Percentiles rank a stretch among this genome's conserved stretches.
phyloP scores from a whole-genome alignment of 2,329 filamentous ascomycete species.

The Bipolaris oryzae region DNA sequence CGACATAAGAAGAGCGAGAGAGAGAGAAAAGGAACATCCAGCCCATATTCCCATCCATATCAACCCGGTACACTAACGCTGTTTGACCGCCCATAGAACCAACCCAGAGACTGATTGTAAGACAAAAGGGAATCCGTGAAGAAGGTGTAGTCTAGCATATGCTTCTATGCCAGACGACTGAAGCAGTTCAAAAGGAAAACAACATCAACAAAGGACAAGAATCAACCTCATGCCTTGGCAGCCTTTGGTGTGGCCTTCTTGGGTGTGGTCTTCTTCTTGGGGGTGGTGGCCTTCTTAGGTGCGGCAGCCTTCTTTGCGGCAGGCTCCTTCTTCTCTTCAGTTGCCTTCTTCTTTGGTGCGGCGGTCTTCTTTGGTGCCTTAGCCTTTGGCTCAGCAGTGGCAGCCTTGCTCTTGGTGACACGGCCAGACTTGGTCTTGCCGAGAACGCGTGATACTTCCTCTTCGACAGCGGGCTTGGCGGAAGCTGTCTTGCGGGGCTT shows the following conservation, averaged over 20 bases:
- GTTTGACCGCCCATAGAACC: conserved; percentile 12
- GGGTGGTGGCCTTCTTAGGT: conserved; percentile 52
- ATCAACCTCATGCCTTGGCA: conserved; percentile 37
- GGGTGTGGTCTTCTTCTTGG: conserved; percentile 57
- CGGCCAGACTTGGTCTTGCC: conserved; percentile 87
- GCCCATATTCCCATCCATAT: conserved; percentile 5
- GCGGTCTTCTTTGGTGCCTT: background rate
- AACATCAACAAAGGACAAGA: conserved; percentile 35
- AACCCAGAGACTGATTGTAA: conserved; percentile 22
- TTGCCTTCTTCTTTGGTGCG: conserved; percentile 39
- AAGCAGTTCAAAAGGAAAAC: conserved; percentile 27
- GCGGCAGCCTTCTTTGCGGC: conserved; percentile 47
- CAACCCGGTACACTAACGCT: conserved; percentile 6
- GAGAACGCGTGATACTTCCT: conserved; percentile 69
- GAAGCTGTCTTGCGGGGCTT: conserved; percentile 54
- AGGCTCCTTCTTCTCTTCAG: conserved; percentile 44
- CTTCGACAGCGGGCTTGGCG: conserved; percentile 69
- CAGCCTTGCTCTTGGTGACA: conserved; percentile 72
- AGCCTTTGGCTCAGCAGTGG: conserved; percentile 32
- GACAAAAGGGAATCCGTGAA: conserved; percentile 24
- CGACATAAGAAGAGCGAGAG: conserved; percentile 8
- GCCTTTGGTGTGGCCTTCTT: conserved; percentile 54
- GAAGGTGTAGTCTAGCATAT: conserved; percentile 14
- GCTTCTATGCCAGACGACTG: conserved; percentile 13
- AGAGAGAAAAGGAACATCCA: conserved; percentile 23